Percentiles rank a stretch among this genome's conserved stretches.
Evolutionary conservation across 305 asterid genomes (phyloP).

Genomic region (Coffea humblotiana): DNA sequence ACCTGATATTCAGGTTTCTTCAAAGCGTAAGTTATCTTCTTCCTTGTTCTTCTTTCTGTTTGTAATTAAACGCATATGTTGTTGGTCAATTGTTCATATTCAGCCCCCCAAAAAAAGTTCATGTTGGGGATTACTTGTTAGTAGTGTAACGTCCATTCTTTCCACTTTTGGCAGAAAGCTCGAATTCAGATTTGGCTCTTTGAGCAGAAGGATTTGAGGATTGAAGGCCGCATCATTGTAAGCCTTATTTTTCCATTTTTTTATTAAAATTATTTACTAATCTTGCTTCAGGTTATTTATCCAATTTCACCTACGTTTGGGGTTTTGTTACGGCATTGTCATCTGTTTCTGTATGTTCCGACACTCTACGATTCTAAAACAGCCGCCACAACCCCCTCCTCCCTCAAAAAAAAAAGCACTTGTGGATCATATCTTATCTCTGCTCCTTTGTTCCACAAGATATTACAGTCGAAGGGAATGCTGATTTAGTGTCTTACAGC

Average conservation of each 20-base stretch:
- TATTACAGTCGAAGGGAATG: not conserved
- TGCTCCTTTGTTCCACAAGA: not conserved
- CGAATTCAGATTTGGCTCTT: slow-evolving; percentile 72
- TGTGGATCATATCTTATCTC: not conserved
- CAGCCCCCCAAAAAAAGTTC: too few species aligned
- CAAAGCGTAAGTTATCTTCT: slow-evolving; percentile 47
- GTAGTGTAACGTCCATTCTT: not conserved
- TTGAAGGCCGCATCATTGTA: slow-evolving; percentile 71
- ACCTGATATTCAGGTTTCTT: slow-evolving; percentile 68
- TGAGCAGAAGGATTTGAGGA: slow-evolving; percentile 71
- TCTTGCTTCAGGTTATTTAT: not conserved
- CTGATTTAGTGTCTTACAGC: not conserved
- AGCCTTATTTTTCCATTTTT: not conserved
- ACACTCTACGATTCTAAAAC: too few species aligned
- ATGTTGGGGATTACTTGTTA: not conserved
- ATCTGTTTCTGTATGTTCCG: too few species aligned
- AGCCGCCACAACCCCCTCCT: too few species aligned
- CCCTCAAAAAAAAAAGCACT: too few species aligned
- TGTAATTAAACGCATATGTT: not conserved
- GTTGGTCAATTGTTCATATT: too few species aligned
- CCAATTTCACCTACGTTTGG: not conserved
- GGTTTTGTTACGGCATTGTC: not conserved
- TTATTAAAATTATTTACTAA: not conserved
- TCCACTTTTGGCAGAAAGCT: slow-evolving; percentile 45
- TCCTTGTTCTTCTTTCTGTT: not conserved